phyloP scores from a whole-genome alignment of 768 basidiomycete genomes.

The Mycena haematopus region DNA sequence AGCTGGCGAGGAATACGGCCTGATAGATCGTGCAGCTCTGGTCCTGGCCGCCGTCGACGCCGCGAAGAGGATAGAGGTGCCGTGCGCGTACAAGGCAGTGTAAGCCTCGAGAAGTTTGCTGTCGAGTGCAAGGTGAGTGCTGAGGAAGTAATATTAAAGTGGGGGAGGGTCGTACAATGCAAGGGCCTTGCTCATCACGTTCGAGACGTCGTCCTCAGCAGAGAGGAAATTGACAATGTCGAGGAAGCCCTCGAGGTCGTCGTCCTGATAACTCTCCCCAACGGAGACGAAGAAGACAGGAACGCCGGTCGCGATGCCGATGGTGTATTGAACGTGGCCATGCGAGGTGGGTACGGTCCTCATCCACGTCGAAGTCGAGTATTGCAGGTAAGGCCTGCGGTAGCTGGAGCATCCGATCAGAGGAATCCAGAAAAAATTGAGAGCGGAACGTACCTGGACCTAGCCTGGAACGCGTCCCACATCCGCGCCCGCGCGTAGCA shows the following conservation, averaged over 20 bases:
- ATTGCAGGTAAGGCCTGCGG: no score
- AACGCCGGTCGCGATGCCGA: constrained; percentile 35
- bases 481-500: no score
- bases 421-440: no score
- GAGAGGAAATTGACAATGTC: constrained; percentile 68
- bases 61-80: constrained; percentile 55
- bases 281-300: constrained; percentile 41
- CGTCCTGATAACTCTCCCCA: constrained; percentile 38
- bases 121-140: background rate
- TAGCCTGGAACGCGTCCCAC: no score
- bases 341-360: no score
- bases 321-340: constrained; percentile 32
- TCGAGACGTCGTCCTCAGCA: constrained; percentile 53
- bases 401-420: no score
- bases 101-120: constrained; percentile 38
- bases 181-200: constrained; percentile 47
- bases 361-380: no score
- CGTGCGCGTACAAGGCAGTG: constrained; percentile 53
- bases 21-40: constrained; percentile 25
- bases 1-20: constrained; percentile 26
- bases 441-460: no score
- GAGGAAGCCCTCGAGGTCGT: constrained; percentile 48
- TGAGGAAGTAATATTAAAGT: no score
- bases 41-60: constrained; percentile 39
- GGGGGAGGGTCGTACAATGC: constrained; percentile 7